Percentiles rank a stretch among this genome's conserved stretches.
phyloP scores from a whole-genome alignment of 805 yeast genomes.

The Lipomyces kockii region DNA sequence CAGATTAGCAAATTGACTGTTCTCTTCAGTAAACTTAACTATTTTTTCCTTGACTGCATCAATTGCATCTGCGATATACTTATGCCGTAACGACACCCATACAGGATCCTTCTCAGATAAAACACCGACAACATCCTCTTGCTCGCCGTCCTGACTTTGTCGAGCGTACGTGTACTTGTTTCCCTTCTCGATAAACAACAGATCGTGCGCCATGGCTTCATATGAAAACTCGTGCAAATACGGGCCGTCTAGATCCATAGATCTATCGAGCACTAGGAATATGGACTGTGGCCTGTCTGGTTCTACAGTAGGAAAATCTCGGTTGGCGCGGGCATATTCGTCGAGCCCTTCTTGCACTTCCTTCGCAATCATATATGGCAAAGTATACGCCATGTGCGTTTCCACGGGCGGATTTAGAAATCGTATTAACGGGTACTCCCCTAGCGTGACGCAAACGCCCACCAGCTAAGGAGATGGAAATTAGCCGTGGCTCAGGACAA shows the following conservation, averaged over 20 bases:
- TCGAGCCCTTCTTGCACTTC: conserved; percentile 74
- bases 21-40: conserved; percentile 67
- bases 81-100: conserved; percentile 73
- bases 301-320: conserved; percentile 61
- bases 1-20: conserved; percentile 62
- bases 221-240: conserved; percentile 86
- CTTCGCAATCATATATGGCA: conserved; percentile 72
- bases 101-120: conserved; percentile 67
- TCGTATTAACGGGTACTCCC: conserved; percentile 87
- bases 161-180: conserved; percentile 55
- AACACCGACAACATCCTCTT: conserved; percentile 53
- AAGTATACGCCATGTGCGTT: conserved; percentile 57
- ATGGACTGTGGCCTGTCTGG: conserved; percentile 69
- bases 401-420: conserved; percentile 61
- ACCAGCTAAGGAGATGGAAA: conserved; percentile 53
- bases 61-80: conserved; percentile 75
- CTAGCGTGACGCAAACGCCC: conserved; percentile 73
- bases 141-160: conserved; percentile 44
- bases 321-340: conserved; percentile 70
- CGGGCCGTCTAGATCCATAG: conserved; percentile 82
- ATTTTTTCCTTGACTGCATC: conserved; percentile 63
- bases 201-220: conserved; percentile 89
- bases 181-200: conserved; percentile 52
- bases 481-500: neutral
- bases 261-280: conserved; percentile 77